phyloP scores from a whole-genome alignment of 2,329 filamentous ascomycete species.

The Emergomyces pasteurianus region DNA sequence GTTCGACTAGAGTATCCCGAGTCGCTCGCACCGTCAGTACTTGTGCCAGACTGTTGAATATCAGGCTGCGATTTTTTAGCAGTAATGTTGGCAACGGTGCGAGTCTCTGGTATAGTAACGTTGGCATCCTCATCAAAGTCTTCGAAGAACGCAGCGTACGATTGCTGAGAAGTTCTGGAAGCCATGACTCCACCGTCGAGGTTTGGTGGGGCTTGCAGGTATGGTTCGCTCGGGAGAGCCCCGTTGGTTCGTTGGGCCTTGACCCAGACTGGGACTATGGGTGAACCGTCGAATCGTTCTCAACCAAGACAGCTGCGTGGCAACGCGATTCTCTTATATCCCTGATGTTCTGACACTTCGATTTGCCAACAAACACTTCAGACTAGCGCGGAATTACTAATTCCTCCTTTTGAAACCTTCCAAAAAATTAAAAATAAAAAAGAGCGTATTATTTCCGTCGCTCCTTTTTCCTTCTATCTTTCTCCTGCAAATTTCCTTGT shows the following conservation, averaged over 20 bases:
- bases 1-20: constrained; percentile 52
- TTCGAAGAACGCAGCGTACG: constrained; percentile 35
- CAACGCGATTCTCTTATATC: background rate
- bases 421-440: too few relatives aligned
- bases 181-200: constrained; percentile 21
- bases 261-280: constrained; percentile 5
- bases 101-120: constrained; percentile 34
- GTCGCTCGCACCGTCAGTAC: constrained; percentile 42
- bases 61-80: constrained; percentile 37
- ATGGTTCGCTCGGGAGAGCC: constrained; percentile 9
- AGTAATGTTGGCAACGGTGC: constrained; percentile 39
- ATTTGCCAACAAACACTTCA: constrained; percentile 1
- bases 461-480: background rate
- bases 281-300: constrained; percentile 1
- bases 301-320: constrained; percentile 1
- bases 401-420: background rate
- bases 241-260: constrained; percentile 8
- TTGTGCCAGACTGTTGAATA: constrained; percentile 23
- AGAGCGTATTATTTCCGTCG: background rate
- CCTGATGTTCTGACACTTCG: background rate
- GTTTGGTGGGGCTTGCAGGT: constrained; percentile 6
- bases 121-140: constrained; percentile 37
- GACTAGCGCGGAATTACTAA: background rate
- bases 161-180: constrained; percentile 17
- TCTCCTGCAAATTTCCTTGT: background rate